Percentiles rank a stretch among this genome's conserved stretches.
Evolutionary conservation across 192 early-diverging fungal species (phyloP).

Genomic region (Linnemannia elongata): DNA sequence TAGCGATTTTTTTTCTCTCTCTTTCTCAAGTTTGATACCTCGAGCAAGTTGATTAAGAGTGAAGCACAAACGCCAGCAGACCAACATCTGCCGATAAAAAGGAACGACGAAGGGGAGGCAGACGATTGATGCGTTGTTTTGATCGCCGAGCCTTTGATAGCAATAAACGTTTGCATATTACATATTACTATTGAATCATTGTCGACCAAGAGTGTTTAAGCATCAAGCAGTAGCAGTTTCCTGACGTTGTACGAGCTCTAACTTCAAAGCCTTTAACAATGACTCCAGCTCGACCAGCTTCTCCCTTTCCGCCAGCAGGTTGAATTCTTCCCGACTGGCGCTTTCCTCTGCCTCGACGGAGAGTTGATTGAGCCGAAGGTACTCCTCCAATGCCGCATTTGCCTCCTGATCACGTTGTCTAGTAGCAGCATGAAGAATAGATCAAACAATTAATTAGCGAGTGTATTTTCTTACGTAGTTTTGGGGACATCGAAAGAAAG

Average conservation of each 20-base stretch:
- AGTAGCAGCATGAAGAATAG: background rate
- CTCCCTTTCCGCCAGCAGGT: conserved; percentile 24
- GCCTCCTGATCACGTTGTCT: conserved; percentile 24
- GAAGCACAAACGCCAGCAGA: background rate
- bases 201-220: background rate
- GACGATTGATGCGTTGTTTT: background rate
- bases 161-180: background rate
- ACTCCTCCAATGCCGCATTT: conserved; percentile 15
- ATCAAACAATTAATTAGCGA: background rate
- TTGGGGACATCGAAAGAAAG: background rate
- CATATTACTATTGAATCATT: background rate
- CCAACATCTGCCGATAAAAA: background rate
- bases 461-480: background rate
- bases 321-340: conserved; percentile 35
- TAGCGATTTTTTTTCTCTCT: background rate
- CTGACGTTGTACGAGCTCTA: background rate
- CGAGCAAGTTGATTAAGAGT: background rate
- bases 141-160: background rate
- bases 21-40: background rate
- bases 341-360: conserved; percentile 21
- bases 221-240: background rate
- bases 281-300: conserved; percentile 9
- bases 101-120: background rate
- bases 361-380: conserved; percentile 5
- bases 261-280: conserved; percentile 8